phyloP scores from a whole-genome alignment of 352 stramenopile genomes.

The Pythium rishiriense region DNA sequence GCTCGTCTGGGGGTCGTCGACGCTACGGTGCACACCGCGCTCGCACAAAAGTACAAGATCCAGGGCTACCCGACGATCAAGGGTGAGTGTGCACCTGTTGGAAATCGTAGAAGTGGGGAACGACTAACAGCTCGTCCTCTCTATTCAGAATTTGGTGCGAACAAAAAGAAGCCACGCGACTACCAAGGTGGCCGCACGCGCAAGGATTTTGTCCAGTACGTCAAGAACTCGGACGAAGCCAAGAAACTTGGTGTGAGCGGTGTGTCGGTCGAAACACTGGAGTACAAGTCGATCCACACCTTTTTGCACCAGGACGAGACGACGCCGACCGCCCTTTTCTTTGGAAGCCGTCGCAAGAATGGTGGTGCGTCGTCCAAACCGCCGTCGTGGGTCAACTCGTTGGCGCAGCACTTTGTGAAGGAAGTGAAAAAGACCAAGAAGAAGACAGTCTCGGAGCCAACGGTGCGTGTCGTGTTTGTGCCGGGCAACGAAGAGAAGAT shows the following conservation, averaged over 20 bases:
- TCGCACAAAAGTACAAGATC: constrained; percentile 79
- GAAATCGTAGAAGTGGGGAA: background rate
- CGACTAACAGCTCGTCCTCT: background rate
- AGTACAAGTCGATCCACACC: constrained; percentile 50
- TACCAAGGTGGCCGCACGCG: constrained; percentile 66
- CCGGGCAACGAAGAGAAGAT: constrained; percentile 67
- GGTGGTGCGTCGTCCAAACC: constrained; percentile 42
- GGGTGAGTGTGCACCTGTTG: constrained; percentile 22
- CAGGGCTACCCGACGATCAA: constrained; percentile 84
- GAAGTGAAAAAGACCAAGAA: constrained; percentile 59
- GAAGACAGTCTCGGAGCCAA: constrained; percentile 32
- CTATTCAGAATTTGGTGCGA: constrained; percentile 61
- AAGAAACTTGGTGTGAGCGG: constrained; percentile 70
- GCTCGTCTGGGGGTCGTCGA: constrained; percentile 67
- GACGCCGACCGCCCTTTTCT: constrained; percentile 66
- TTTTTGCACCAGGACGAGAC: constrained; percentile 55
- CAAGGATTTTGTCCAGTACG: constrained; percentile 70
- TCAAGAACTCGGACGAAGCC: constrained; percentile 64
- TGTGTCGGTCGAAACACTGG: constrained; percentile 43
- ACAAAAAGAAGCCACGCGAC: constrained; percentile 79
- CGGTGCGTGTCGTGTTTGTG: constrained; percentile 54
- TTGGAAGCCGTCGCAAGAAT: constrained; percentile 53
- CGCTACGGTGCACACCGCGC: constrained; percentile 51
- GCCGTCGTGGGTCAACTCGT: constrained; percentile 53
- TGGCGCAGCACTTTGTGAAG: constrained; percentile 58